Conservation (phyloP, 495 filamentous ascomycete genomes). For the Wilcoxina mikolae region DNA sequence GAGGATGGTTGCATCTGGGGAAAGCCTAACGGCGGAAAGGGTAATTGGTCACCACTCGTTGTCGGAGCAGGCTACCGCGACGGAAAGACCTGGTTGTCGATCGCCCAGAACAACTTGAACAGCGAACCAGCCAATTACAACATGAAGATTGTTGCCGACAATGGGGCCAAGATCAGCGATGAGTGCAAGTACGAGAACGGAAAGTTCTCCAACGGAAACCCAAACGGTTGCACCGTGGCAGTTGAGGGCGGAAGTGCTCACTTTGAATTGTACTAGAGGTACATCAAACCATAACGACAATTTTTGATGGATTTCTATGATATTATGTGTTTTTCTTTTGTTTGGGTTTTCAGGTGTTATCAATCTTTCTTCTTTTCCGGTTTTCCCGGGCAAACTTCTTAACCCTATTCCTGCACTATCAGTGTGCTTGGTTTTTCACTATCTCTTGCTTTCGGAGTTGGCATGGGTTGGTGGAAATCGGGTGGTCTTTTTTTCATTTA, state of each 20-base stretch:
- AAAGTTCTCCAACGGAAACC: conserved; percentile 38
- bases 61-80: conserved; percentile 56
- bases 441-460: no score
- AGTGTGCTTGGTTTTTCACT: no score
- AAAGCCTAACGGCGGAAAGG: conserved; percentile 36
- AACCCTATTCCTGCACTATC: no score
- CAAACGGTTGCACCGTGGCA: conserved; percentile 15
- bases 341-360: not conserved
- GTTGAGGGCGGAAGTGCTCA: not conserved
- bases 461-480: no score
- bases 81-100: conserved; percentile 62
- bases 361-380: not conserved
- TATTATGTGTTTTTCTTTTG: not conserved
- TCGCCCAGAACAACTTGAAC: conserved; percentile 51
- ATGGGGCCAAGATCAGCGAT: conserved; percentile 47
- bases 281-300: not conserved
- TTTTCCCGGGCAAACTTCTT: not conserved
- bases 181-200: conserved; percentile 60
- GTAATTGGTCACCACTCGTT: conserved; percentile 80
- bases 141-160: conserved; percentile 25
- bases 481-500: no score
- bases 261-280: not conserved
- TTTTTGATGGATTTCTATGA: not conserved
- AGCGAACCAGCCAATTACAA: conserved; percentile 45
- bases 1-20: conserved; percentile 71